Conservation (phyloP, 2,329 filamentous ascomycete species). For the Nothophoma quercina region DNA sequence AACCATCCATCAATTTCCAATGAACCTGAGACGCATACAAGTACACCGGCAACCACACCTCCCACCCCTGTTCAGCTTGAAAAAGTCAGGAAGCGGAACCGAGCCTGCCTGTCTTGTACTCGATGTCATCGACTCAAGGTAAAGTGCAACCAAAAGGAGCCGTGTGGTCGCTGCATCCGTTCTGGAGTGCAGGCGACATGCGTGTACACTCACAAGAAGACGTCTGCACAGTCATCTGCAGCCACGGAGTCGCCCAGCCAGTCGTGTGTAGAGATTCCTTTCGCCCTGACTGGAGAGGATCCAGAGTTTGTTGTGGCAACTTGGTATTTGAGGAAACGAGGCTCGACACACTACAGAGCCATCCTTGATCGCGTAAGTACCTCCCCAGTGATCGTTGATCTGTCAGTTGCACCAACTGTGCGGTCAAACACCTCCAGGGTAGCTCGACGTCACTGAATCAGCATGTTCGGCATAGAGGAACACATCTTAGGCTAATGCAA, state of each 20-base stretch:
- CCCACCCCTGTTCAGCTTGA: not conserved
- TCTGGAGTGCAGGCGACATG: conserved; percentile 23
- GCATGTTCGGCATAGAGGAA: not conserved
- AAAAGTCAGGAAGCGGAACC: conserved; percentile 20
- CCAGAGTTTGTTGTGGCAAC: conserved; percentile 25
- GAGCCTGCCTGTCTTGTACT: conserved; percentile 29
- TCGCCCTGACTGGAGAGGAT: conserved; percentile 20
- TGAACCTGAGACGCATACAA: not conserved
- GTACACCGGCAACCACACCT: not conserved
- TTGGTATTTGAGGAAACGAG: conserved; percentile 29
- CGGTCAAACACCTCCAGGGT: too few relatives aligned
- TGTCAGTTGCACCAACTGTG: not conserved
- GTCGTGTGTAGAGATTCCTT: conserved; percentile 11
- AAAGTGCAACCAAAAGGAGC: conserved; percentile 29
- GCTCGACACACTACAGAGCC: conserved; percentile 24
- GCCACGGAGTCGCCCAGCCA: too few relatives aligned
- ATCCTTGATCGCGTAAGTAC: conserved; percentile 23
- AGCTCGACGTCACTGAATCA: too few relatives aligned
- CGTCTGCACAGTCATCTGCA: not conserved
- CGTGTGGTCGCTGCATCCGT: conserved; percentile 26
- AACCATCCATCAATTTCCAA: not conserved
- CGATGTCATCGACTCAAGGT: conserved; percentile 35
- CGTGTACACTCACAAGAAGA: conserved; percentile 22
- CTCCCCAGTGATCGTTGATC: not conserved
- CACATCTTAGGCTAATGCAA: not conserved